Evolutionary conservation across 768 basidiomycete species (phyloP), one percentile per base, ranked within the genome.

Genomic region (Kwoniella bestiolae): DNA sequence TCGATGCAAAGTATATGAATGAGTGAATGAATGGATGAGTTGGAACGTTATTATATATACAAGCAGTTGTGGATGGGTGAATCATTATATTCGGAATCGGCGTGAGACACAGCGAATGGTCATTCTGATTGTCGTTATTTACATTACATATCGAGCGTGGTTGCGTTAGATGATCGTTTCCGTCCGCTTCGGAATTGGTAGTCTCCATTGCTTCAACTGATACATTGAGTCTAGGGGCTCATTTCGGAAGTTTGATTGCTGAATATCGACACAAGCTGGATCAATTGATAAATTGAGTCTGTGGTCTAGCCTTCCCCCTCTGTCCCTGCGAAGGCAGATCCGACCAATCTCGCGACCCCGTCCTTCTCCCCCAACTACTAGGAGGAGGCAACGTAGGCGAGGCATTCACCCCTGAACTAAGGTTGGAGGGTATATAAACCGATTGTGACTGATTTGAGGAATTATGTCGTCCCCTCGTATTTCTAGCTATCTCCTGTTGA

Each of bases 311-410:
- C 18, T 41, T 41, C 38, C 18, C 18, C 2, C 38, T 18, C 38
- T 41, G 50, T 32, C 31, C 31, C 29, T 60, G 58, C 0, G 31
- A n/a, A n/a, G n/a, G 23, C 18, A 60, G 26, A 18, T 60, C 46
- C 6, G 46, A 49, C 45, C 51, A 62, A 41, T 62, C 50, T 21
- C 60, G 50, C 16, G 60, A 62, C 50, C 58, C 57, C 2, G 14
- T 46, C 7, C 60, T 12, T 46, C 51, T 44, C 9, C 31, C 21
- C 60, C 60, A 62, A 44, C 60, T 62, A 62, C 60, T 62, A 14
- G 60, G 60, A 26, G 60, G 60, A 46, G 45, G 14, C n/a, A n/a
- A n/a, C n/a, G n/a, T n/a, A 12, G 47, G 32, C 23, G 47, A 23
- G 9, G 45, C 25, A 18, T 31, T 35, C 47, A 35, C 9, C 9